Base-by-base conservation (phyloP, 345 rosid species). In the Odontarrhena argentea region DNA sequence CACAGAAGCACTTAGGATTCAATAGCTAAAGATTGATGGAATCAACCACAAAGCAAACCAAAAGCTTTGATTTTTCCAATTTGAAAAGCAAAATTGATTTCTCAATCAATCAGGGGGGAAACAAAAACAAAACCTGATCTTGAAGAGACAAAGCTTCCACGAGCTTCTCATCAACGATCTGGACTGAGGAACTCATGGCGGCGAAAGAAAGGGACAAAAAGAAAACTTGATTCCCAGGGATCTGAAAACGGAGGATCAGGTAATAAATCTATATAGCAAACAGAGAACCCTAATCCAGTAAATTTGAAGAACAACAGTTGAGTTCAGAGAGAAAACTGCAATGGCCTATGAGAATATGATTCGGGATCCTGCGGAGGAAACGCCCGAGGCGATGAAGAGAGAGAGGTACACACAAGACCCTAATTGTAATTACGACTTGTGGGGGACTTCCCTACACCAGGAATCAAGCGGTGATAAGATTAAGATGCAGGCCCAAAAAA, bases 141-240 rank as follows among this genome's bases (percentile, higher is more conserved):
- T 28, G 48, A 68, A 57, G 60, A 35, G 70, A 40, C n/a, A 71
- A 74, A 67, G 41, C 13, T 13, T 41, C 62, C 1, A 72, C n/a
- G 22, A 7, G 65, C 67, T 71, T 55, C 67, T 75, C 77, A 64
- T 38, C 70, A 50, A 52, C 74, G 65, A 63, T 67, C 68, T 75
- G 54, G 77, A 48, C 18, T 9, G 63, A 68, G 50, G 69, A 78
- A 71, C 58, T 64, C 82, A 79, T 79, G 48, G 60, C 46, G 34
- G 59, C 55, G 45, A 50, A 51, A 28, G 4, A 25, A 8, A 64
- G 22, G 64, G 14, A 28, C 46, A 71, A 1, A 46, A 15, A 6
- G 18, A 7, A 11, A 32, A 37, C 68, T 42, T 71, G 60, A 73
- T 67, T 73, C 36, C 6, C 3, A 32, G 10, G 48, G 18, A 55